Conservation (phyloP, 768 basidiomycete genomes). For the Trametes maxima region DNA sequence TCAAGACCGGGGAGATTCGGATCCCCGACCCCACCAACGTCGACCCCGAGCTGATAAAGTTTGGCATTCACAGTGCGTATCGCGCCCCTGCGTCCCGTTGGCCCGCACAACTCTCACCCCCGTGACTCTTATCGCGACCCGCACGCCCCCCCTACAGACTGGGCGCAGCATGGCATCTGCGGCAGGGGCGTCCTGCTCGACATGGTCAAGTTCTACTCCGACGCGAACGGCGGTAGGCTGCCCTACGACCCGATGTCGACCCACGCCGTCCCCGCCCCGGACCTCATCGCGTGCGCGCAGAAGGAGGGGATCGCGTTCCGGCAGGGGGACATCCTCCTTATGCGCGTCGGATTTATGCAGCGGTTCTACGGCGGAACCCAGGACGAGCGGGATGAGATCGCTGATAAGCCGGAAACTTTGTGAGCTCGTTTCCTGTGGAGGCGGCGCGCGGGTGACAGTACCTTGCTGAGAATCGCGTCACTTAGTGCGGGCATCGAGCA, state of each 20-base stretch:
- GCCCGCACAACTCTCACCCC: not conserved
- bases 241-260: slow-evolving; percentile 69
- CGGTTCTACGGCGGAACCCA: slow-evolving; percentile 49
- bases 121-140: not conserved
- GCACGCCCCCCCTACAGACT: slow-evolving; percentile 46
- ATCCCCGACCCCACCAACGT: slow-evolving; percentile 52
- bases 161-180: slow-evolving; percentile 71
- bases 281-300: slow-evolving; percentile 60
- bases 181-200: slow-evolving; percentile 71
- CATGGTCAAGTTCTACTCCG: slow-evolving; percentile 55
- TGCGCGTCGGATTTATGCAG: slow-evolving; percentile 65
- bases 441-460: not conserved
- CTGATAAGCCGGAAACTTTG: slow-evolving; percentile 52
- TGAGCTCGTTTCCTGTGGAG: slow-evolving; percentile 25
- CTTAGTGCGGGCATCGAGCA: slow-evolving; percentile 68
- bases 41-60: slow-evolving; percentile 47
- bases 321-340: slow-evolving; percentile 59
- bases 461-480: not conserved
- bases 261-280: slow-evolving; percentile 52
- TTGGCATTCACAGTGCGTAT: slow-evolving; percentile 72
- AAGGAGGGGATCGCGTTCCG: slow-evolving; percentile 60
- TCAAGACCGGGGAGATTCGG: slow-evolving; percentile 49
- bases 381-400: slow-evolving; percentile 47
- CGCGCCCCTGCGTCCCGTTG: not conserved
- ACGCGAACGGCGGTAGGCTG: slow-evolving; percentile 36